Conservation (phyloP, 139 green algal species). For the Medakamo hakoo region DNA sequence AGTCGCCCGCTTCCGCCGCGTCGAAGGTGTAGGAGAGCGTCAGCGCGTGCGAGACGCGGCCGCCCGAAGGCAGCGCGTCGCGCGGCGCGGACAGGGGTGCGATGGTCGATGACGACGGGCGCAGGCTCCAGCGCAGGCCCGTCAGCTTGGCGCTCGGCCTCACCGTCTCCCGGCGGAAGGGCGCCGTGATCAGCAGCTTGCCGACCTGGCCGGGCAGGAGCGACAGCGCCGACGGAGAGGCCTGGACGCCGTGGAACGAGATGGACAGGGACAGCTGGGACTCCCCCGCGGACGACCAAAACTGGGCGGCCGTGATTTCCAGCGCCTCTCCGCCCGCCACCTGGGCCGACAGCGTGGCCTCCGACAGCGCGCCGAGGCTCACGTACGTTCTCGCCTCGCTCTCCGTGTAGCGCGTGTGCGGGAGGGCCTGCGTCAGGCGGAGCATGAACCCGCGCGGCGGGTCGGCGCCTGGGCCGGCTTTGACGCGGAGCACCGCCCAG, state of each 20-base stretch:
- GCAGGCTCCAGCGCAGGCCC: conserved; percentile 34
- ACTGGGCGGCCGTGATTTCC: conserved; percentile 69
- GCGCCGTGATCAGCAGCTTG: conserved; percentile 20
- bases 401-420: conserved; percentile 38
- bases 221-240: not conserved
- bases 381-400: conserved; percentile 29
- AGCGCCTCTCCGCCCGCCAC: conserved; percentile 42
- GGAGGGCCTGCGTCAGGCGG: conserved; percentile 37
- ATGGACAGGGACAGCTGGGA: conserved; percentile 35
- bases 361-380: conserved; percentile 9
- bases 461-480: not conserved
- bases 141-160: conserved; percentile 40
- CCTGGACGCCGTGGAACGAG: conserved; percentile 55
- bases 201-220: conserved; percentile 17
- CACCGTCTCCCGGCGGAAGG: conserved; percentile 41
- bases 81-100: conserved; percentile 23
- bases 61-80: conserved; percentile 47
- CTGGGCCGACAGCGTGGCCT: not conserved
- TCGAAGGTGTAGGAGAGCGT: conserved; percentile 69
- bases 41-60: conserved; percentile 47
- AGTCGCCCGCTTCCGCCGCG: conserved; percentile 51
- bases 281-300: conserved; percentile 38
- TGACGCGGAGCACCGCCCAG: conserved; percentile 58
- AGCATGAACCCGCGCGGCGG: conserved; percentile 16
- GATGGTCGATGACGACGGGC: conserved; percentile 17